Base-by-base conservation (phyloP, 2,329 filamentous ascomycete species). In the Monosporascus cannonballus region DNA sequence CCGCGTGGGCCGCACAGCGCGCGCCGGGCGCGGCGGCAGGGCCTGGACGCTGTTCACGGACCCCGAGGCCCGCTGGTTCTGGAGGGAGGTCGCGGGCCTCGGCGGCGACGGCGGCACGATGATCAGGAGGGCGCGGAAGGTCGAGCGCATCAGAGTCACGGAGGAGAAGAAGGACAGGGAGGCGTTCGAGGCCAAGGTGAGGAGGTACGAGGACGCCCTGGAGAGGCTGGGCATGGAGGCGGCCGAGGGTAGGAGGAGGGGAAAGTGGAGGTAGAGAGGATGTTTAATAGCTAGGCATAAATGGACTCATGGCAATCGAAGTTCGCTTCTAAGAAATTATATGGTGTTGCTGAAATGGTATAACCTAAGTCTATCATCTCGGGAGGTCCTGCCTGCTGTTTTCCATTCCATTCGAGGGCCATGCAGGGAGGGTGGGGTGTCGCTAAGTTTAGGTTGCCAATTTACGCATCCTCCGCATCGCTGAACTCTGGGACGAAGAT, bases 1-100 rank as follows among this genome's bases (percentile, higher is more conserved):
- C 68, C 86, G 94, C 41, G 90, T 96, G 2, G 93, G 94, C 38
- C 84, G 94, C 52, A 96, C 93, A 1, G 93, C 93, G 1, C 80
- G 92, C 67, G 94, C 90, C 0, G 90, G 88, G 1, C 83, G 84
- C 51, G 60, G 73, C 1, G 93, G 93, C 1, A 78, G 84, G 47
- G 90, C 93, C 1, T 96, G 91, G 89, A 96, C 91, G 0, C 73
- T 99, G 14, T 85, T 96, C 48, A 86, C 85, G 4, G 86, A 91
- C 61, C 80, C 81, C 3, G 92, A 99, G 71, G 91, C 86, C 22
- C 82, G 87, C 45, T 96, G 94, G 92, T 99, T 97, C 71, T 91
- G 89, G 81, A 87, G 87, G 54, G 87, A 89, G 61, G 86, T 97
- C 56, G 87, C 84, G 2, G 42, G 42, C 17, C 8, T n/a, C n/a